These are phyloP conservation scores for Penicillium sp. DNA, from an alignment of 2,329 filamentous ascomycete species.

Conservation along the genomic window DNA sequence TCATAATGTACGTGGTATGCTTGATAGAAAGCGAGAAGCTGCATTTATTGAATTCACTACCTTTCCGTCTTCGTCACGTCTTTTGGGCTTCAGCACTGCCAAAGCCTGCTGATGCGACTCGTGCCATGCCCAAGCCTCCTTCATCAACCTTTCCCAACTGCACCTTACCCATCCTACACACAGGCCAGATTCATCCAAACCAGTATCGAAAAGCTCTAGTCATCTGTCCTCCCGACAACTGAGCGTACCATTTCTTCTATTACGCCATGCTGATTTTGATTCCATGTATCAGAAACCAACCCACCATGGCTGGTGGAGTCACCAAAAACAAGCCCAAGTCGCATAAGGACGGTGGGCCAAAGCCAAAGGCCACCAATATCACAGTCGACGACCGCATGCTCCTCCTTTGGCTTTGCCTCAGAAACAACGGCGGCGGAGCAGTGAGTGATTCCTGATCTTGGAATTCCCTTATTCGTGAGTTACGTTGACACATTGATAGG, in stretches of 20 bases:
- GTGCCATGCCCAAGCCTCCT: too few relatives aligned
- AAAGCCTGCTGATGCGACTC: not conserved
- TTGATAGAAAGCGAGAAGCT: not conserved
- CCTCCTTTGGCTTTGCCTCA: not conserved
- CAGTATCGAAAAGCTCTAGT: too few relatives aligned
- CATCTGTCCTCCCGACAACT: not conserved
- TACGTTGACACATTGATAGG: not conserved
- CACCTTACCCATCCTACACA: not conserved
- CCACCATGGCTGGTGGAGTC: not conserved
- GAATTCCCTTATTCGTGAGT: not conserved
- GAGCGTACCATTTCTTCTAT: not conserved
- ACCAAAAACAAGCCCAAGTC: not conserved
- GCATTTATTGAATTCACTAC: not conserved
- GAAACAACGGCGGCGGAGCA: not conserved
- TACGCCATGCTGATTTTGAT: not conserved
- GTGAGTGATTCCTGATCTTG: not conserved
- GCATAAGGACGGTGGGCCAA: not conserved
- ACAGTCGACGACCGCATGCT: not conserved
- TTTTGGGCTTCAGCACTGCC: not conserved
- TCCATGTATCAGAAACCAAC: not conserved
- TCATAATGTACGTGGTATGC: not conserved
- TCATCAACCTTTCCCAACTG: not conserved
- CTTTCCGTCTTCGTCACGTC: not conserved
- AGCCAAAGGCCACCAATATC: not conserved
- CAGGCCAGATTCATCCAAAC: not conserved